A percentile compares a stretch with the other conserved stretches of the same genome.
phyloP scores from a whole-genome alignment of 768 basidiomycete species.

The Tylopilus subfusipes region DNA sequence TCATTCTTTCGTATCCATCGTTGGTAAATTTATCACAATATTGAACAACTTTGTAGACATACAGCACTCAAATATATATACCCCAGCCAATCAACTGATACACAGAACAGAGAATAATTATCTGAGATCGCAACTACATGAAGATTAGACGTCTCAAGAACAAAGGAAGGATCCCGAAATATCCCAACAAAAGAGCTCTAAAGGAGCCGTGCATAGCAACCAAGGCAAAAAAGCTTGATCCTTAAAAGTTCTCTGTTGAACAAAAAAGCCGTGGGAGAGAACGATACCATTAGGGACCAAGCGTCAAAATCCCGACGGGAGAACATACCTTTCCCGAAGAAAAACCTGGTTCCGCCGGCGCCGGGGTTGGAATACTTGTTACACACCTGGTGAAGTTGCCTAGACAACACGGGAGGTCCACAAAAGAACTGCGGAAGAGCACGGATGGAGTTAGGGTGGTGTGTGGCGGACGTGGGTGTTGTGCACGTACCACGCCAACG shows the following conservation, averaged over 20 bases:
- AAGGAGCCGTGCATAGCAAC: not conserved
- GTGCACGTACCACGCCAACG: conserved; percentile 66
- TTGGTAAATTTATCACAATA: not conserved
- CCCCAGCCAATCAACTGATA: not conserved
- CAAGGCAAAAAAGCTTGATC: not conserved
- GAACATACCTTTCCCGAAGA: conserved; percentile 80
- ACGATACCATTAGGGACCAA: conserved; percentile 1
- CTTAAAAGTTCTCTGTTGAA: conserved; percentile 23
- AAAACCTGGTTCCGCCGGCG: conserved; percentile 75
- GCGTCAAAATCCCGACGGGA: not conserved
- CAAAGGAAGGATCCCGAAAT: not conserved
- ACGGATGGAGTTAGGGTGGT: not conserved
- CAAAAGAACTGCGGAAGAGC: conserved; percentile 64
- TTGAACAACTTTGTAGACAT: conserved; percentile 4
- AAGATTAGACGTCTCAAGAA: not conserved
- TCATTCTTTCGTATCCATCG: not conserved
- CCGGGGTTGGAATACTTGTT: conserved; percentile 82
- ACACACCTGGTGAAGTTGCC: conserved; percentile 67
- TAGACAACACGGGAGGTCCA: conserved; percentile 71
- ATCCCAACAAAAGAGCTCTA: not conserved
- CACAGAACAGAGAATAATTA: not conserved
- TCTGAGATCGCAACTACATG: not conserved
- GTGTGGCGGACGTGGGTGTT: not conserved
- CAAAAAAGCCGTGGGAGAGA: not conserved
- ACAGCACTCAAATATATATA: not conserved